These are phyloP conservation scores for Saccharomyces hybrid DNA, from an alignment of 1,139 yeast species.

Conservation along the genomic window DNA sequence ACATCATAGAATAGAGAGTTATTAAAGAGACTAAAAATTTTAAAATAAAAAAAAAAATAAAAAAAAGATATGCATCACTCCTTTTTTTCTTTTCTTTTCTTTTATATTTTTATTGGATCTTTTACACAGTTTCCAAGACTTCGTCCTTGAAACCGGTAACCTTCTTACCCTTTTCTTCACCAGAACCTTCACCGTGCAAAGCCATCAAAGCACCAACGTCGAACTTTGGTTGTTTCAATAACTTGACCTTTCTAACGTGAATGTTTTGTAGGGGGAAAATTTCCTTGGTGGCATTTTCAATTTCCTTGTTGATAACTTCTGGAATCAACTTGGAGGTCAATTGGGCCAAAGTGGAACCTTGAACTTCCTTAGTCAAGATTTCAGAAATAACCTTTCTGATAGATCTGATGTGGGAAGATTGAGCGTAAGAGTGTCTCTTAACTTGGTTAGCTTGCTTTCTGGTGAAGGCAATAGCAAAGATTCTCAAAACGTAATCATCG, in stretches of 20 bases:
- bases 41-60: neutral
- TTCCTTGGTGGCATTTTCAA: slow-evolving; percentile 75
- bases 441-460: slow-evolving; percentile 83
- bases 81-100: neutral
- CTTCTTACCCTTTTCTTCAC: slow-evolving; percentile 87
- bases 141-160: slow-evolving; percentile 85
- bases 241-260: slow-evolving; percentile 86
- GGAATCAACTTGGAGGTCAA: slow-evolving; percentile 83
- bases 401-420: slow-evolving; percentile 81
- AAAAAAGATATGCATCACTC: slow-evolving; percentile 1
- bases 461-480: slow-evolving; percentile 88
- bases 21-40: neutral
- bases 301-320: slow-evolving; percentile 86
- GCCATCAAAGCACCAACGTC: slow-evolving; percentile 83
- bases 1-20: neutral
- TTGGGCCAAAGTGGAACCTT: slow-evolving; percentile 78
- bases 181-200: slow-evolving; percentile 81
- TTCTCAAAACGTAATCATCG: slow-evolving; percentile 82
- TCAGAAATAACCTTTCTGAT: slow-evolving; percentile 68
- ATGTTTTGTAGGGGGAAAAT: slow-evolving; percentile 88
- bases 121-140: slow-evolving; percentile 75
- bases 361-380: slow-evolving; percentile 78
- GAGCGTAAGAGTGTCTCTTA: slow-evolving; percentile 88
- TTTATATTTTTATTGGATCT: neutral
- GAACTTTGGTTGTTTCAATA: slow-evolving; percentile 85